Base-by-base conservation (phyloP, 495 filamentous ascomycete species). In the Hypomontagnella submonticulosa region DNA sequence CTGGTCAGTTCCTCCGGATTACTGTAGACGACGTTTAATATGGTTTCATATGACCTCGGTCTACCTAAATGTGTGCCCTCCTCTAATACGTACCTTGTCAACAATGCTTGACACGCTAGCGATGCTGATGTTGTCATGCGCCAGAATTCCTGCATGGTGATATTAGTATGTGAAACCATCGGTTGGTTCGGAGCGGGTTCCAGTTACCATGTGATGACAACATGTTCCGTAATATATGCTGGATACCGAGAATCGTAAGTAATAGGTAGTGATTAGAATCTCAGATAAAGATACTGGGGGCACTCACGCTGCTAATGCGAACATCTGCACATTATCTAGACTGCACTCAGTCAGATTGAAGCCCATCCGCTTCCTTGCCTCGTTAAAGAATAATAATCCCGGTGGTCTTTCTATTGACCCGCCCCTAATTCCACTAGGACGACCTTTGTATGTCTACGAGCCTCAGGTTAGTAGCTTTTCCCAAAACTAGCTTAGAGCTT, bases 311-410 rank as follows among this genome's bases (percentile, higher is more conserved):
- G 81, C 76, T 16, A 88, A 71, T 12, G 84, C 72, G 55, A 79
- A 81, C 16, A 85, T 80, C 63, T 87, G 85, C 13, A 87, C 76
- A 62, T 84, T 85, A 63, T 85, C 84, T 10, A 88, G 73, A 57
- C 79, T 82, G 66, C 78, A 84, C 38, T 85, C 79, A 1, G 80
- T 82, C 32, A 83, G 57, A 32, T 82, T 75, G 69, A 86, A 88
- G 5, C 85, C 85, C 67, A 87, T 80, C 20, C 84, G 76, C 57
- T 77, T 81, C 36, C 85, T 77, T 1, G 84, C 85, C 71, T 87
- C 85, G 61, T 87, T 87, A 69, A 87, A 88, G 18, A 86, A 72
- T 2, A 75, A 75, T 4, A 88, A 66, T 4, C 85, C 85, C 0
- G 85, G 85, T n/a, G 85, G 85, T 11, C 70, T 68, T 9, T 78